A percentile compares a stretch with the other conserved stretches of the same genome.
phyloP scores from a whole-genome alignment of 306 rosid genomes.

The Coriaria nepalensis region DNA sequence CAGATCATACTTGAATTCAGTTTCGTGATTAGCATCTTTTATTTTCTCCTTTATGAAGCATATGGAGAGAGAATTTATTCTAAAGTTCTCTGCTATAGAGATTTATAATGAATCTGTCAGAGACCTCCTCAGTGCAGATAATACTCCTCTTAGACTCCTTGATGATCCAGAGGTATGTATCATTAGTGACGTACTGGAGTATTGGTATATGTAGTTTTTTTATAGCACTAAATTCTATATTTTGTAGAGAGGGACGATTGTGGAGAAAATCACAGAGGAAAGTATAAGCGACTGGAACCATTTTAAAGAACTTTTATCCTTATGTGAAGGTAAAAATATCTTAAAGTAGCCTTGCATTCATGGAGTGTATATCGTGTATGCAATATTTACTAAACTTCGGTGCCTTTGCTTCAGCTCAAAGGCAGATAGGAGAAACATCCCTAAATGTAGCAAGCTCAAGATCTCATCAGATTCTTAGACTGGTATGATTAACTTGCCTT shows the following conservation, averaged over 20 bases:
- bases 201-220: conserved; percentile 1
- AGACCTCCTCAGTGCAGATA: conserved; percentile 76
- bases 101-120: conserved; percentile 85
- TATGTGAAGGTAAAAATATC: conserved; percentile 64
- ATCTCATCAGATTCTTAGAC: conserved; percentile 96
- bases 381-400: conserved; percentile 7
- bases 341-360: conserved; percentile 17
- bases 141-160: conserved; percentile 17
- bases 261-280: conserved; percentile 84
- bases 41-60: conserved; percentile 29
- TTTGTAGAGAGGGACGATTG: conserved; percentile 85
- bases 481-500: conserved; percentile 34
- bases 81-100: conserved; percentile 83
- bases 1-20: not conserved
- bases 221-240: conserved; percentile 18
- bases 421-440: conserved; percentile 96
- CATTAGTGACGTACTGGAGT: not conserved
- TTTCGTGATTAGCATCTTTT: not conserved
- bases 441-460: conserved; percentile 96
- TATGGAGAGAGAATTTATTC: conserved; percentile 67
- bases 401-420: conserved; percentile 55
- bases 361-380: conserved; percentile 5
- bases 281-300: conserved; percentile 73
- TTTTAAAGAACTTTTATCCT: conserved; percentile 60
- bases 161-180: conserved; percentile 6